Percentiles rank a stretch among this genome's conserved stretches.
Evolutionary conservation across 805 yeast species (phyloP).

Genomic region (Grigorovia transvaalensis): DNA sequence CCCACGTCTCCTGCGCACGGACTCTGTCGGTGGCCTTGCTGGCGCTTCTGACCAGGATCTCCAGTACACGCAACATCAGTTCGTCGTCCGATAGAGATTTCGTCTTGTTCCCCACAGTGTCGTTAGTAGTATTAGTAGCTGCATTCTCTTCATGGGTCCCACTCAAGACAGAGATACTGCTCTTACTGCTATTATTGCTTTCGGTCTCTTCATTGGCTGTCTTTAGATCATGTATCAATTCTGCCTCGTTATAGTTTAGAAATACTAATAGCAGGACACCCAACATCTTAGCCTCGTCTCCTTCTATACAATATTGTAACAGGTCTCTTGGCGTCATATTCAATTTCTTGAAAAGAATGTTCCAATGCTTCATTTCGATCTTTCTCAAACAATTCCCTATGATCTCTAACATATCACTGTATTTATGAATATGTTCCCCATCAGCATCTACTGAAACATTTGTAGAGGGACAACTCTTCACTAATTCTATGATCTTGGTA

Average conservation of each 20-base stretch:
- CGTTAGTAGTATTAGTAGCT: not conserved
- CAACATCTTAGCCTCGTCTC: slow-evolving; percentile 22
- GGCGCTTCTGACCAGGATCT: slow-evolving; percentile 23
- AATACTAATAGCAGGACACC: slow-evolving; percentile 26
- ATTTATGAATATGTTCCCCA: slow-evolving; percentile 3
- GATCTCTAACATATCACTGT: slow-evolving; percentile 21
- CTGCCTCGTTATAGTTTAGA: slow-evolving; percentile 23
- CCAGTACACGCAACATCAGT: slow-evolving; percentile 23
- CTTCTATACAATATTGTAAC: slow-evolving; percentile 22
- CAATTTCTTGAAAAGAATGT: slow-evolving; percentile 16
- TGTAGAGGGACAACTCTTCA: slow-evolving; percentile 13
- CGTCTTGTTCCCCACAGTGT: not conserved
- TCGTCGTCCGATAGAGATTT: slow-evolving; percentile 22
- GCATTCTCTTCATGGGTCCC: slow-evolving; percentile 1
- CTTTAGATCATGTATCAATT: slow-evolving; percentile 11
- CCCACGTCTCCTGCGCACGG: slow-evolving; percentile 27
- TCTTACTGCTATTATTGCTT: not conserved
- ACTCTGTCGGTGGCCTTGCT: slow-evolving; percentile 14
- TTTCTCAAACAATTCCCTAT: slow-evolving; percentile 28
- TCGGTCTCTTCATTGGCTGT: not conserved
- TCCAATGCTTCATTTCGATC: slow-evolving; percentile 27
- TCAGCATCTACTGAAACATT: not conserved
- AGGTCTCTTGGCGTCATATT: slow-evolving; percentile 25
- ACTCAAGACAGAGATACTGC: not conserved
- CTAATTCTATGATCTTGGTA: slow-evolving; percentile 15